These are phyloP conservation scores for Bolboschoenus planiculmis DNA, from an alignment of 176 grass and related monocot genomes.

Conservation along the genomic window DNA sequence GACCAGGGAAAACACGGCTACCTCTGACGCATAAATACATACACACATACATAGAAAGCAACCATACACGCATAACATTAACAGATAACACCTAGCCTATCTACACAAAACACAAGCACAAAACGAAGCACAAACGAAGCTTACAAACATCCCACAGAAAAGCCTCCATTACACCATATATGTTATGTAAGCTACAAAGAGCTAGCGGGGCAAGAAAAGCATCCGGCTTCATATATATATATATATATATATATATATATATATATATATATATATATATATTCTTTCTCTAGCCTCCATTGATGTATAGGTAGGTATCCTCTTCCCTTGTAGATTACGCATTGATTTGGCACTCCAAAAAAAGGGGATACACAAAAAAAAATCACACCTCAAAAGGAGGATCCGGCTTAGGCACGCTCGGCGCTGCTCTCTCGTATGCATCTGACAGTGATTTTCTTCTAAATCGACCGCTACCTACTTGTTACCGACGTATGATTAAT, in stretches of 20 bases:
- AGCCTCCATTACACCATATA: slow-evolving; percentile 8
- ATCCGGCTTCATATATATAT: not conserved
- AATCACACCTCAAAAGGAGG: slow-evolving; percentile 67
- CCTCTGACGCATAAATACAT: not conserved
- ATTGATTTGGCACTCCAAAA: slow-evolving; percentile 18
- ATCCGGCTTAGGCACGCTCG: slow-evolving; percentile 34
- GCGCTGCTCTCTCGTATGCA: slow-evolving; percentile 49
- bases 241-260: too few relatives aligned
- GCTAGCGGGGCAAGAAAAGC: slow-evolving; percentile 13
- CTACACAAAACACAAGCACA: slow-evolving; percentile 7
- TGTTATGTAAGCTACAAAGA: slow-evolving; percentile 13
- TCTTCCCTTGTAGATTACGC: slow-evolving; percentile 20
- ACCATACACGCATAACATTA: not conserved
- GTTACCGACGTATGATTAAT: not conserved
- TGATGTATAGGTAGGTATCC: slow-evolving; percentile 1
- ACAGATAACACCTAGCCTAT: slow-evolving; percentile 20
- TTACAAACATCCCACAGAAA: not conserved
- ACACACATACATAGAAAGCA: too few relatives aligned
- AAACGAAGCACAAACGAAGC: not conserved
- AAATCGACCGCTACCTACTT: slow-evolving; percentile 55
- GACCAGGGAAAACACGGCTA: not conserved
- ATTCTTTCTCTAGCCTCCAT: slow-evolving; percentile 10
- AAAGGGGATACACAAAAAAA: slow-evolving; percentile 26
- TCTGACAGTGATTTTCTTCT: slow-evolving; percentile 88
- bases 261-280: too few relatives aligned